These are phyloP conservation scores for Pichia eremophila DNA, from an alignment of 805 yeast species.

Conservation along the genomic window DNA sequence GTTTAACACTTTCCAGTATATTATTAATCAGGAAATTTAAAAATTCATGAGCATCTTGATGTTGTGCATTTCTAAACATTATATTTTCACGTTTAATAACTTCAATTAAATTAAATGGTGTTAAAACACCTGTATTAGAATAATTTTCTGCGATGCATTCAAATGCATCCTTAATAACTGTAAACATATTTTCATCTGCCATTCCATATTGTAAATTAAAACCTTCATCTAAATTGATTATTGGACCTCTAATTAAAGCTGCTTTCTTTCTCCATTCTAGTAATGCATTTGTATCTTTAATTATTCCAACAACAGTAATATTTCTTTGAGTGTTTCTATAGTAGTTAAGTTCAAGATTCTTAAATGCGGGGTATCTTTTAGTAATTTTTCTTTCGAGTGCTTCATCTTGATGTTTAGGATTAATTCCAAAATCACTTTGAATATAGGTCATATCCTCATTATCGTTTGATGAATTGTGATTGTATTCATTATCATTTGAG, in stretches of 20 bases:
- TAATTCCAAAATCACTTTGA: constrained; percentile 1
- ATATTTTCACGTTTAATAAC: constrained; percentile 75
- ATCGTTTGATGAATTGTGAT: not conserved
- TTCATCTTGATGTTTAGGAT: constrained; percentile 12
- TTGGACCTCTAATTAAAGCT: constrained; percentile 74
- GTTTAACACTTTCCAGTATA: constrained; percentile 44
- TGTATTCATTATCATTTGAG: not conserved
- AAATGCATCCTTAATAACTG: constrained; percentile 75
- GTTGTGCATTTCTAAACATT: constrained; percentile 84
- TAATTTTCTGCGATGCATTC: constrained; percentile 71
- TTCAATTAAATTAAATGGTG: constrained; percentile 67
- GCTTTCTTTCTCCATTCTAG: constrained; percentile 70
- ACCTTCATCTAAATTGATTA: constrained; percentile 69
- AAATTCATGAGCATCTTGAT: constrained; percentile 98
- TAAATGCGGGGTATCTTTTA: constrained; percentile 25
- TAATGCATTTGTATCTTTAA: constrained; percentile 33
- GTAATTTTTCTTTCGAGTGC: constrained; percentile 14
- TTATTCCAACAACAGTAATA: constrained; percentile 37
- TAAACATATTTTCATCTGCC: constrained; percentile 38
- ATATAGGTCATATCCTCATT: not conserved
- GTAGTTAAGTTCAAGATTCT: constrained; percentile 28
- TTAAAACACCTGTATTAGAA: constrained; percentile 69
- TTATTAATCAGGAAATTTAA: constrained; percentile 74
- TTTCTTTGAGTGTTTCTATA: constrained; percentile 33
- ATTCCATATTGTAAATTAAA: constrained; percentile 41